A percentile compares a stretch with the other conserved stretches of the same genome.
These are phyloP conservation scores for Leonotis leonurus DNA, from an alignment of 257 asterid genomes.

Conservation along the genomic window DNA sequence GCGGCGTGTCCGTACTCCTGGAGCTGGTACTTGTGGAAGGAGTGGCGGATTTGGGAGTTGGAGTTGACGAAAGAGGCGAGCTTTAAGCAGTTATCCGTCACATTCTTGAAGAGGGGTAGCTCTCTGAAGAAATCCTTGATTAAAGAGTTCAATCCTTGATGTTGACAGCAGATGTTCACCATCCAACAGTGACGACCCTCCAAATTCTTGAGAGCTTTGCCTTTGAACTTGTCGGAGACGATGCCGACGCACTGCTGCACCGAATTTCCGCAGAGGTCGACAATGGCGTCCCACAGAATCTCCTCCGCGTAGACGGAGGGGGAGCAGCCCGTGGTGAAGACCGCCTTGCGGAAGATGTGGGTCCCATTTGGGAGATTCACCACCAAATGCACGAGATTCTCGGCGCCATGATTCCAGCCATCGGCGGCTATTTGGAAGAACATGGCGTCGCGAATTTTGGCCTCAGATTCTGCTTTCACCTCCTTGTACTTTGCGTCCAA, in stretches of 20 bases:
- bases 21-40: constrained; percentile 65
- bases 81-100: constrained; percentile 54
- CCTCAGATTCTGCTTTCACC: constrained; percentile 61
- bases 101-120: constrained; percentile 74
- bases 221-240: constrained; percentile 86
- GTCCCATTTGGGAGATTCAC: constrained; percentile 94
- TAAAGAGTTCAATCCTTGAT: constrained; percentile 59
- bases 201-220: constrained; percentile 60
- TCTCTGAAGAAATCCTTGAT: constrained; percentile 75
- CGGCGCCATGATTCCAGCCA: constrained; percentile 68
- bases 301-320: constrained; percentile 76
- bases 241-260: constrained; percentile 77
- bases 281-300: constrained; percentile 65
- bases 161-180: constrained; percentile 86
- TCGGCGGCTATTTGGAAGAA: constrained; percentile 83
- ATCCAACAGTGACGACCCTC: constrained; percentile 88
- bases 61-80: constrained; percentile 64
- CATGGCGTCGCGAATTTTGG: constrained; percentile 87
- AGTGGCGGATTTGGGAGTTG: constrained; percentile 55
- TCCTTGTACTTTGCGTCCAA: constrained; percentile 67
- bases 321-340: constrained; percentile 59
- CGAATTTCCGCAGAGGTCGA: constrained; percentile 59
- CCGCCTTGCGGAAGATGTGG: constrained; percentile 56
- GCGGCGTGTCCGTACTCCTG: constrained; percentile 87
- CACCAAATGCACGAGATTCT: constrained; percentile 57